phyloP scores from a whole-genome alignment of 768 basidiomycete species.

The Agrocybe chaxingu region DNA sequence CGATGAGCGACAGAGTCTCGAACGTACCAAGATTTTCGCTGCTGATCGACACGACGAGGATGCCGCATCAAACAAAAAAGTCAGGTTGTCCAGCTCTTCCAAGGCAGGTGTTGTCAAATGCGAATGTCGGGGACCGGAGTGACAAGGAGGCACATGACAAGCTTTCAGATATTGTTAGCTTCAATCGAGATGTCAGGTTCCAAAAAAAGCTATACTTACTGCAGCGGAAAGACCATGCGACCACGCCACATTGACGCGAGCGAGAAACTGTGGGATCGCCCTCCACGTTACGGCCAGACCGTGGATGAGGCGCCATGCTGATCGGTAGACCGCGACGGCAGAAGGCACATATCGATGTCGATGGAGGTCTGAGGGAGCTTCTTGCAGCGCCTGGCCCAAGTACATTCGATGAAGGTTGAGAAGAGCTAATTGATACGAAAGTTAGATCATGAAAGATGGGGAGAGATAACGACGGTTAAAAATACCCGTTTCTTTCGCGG shows the following conservation, averaged over 20 bases:
- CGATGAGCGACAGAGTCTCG: background rate
- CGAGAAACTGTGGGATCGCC: slow-evolving; percentile 35
- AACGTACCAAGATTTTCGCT: slow-evolving; percentile 38
- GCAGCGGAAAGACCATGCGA: slow-evolving; percentile 63
- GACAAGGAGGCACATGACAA: slow-evolving; percentile 55
- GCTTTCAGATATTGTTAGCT: slow-evolving; percentile 29
- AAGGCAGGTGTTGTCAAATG: slow-evolving; percentile 44
- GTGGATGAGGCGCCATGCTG: slow-evolving; percentile 63
- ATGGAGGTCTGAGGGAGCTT: slow-evolving; percentile 52
- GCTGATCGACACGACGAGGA: slow-evolving; percentile 43
- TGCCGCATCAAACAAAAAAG: slow-evolving; percentile 45
- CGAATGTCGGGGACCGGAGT: slow-evolving; percentile 47
- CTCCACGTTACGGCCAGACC: slow-evolving; percentile 42
- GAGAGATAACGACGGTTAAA: background rate
- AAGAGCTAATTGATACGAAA: slow-evolving; percentile 36
- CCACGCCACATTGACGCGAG: slow-evolving; percentile 55
- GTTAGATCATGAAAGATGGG: background rate
- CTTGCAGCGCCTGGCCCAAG: slow-evolving; percentile 64
- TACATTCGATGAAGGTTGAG: slow-evolving; percentile 66
- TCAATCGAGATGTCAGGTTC: background rate
- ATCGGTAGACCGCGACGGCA: slow-evolving; percentile 69
- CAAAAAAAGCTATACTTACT: slow-evolving; percentile 34
- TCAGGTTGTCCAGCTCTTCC: slow-evolving; percentile 43
- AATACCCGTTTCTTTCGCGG: slow-evolving; percentile 49
- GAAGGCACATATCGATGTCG: slow-evolving; percentile 66